Evolutionary conservation across 805 yeast species (phyloP), one percentile per base, ranked within the genome.

Genomic region (Blastobotrys parvus): DNA sequence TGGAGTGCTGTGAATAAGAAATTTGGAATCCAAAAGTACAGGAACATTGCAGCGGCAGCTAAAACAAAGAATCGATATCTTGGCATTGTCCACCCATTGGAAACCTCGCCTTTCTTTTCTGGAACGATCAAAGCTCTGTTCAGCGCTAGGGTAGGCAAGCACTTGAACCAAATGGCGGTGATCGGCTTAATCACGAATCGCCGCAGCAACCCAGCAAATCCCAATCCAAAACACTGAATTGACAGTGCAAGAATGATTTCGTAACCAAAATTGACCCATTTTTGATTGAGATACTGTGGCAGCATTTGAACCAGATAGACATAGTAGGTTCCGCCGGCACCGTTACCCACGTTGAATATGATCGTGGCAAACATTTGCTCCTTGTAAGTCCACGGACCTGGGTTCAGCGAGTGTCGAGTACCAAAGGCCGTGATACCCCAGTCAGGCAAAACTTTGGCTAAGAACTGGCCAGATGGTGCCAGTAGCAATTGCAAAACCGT

Each of bases 151-250:
- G 78, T 70, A 46, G 78, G 80, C 56, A 80, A 64, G 47, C 74
- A 70, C 18, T 74, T 67, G 6, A 84, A 85, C 84, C 85, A 80
- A 44, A 78, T 64, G 51, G 77, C 74, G 29, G 73, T 64, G 13
- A 80, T 71, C 7, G 84, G 80, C 49, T 75, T 72, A 30, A 80
- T 79, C 43, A 78, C 68, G 45, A 77, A 67, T 56, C 74, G 68
- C 58, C 81, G 68, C 32, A 76, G 65, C 38, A 80, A 42, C 16
- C 86, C 86, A 39, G 82, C 83, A 32, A 76, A 64, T 39, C 82
- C 81, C 53, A 77, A 78, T 21, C 86, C 86, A 47, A 80, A 62
- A 59, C 72, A 69, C 59, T 80, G 85, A 30, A 82, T 72, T 17
- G 80, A 69, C 57, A 75, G 63, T 30, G 71, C 70, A 30, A 76